These are phyloP conservation scores for Alloteropsis angusta DNA, from an alignment of 202 grass and related monocot genomes.

Conservation along the genomic window DNA sequence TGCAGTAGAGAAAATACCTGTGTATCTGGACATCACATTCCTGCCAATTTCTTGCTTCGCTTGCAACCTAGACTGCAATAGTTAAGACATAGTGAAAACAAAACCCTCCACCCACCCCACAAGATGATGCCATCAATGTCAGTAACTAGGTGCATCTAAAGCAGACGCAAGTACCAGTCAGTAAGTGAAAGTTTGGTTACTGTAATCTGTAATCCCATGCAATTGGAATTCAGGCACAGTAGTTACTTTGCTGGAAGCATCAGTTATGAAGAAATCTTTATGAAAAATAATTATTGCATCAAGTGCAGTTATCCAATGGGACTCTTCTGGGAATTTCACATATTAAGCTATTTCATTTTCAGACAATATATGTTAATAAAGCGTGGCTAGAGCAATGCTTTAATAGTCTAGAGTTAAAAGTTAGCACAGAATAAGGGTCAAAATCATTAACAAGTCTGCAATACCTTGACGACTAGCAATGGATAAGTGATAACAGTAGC, in stretches of 20 bases:
- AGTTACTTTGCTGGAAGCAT: constrained; percentile 8
- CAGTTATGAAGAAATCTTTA: neutral
- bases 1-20: constrained; percentile 42
- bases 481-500: constrained; percentile 86
- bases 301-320: neutral
- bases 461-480: constrained; percentile 94
- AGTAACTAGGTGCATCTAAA: neutral
- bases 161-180: neutral
- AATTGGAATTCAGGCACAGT: neutral
- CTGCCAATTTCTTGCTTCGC: constrained; percentile 97
- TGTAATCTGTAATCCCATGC: neutral
- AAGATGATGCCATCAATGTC: neutral
- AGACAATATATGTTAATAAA: neutral
- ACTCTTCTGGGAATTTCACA: neutral
- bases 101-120: neutral
- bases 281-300: neutral
- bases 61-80: constrained; percentile 94
- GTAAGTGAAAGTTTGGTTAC: neutral
- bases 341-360: neutral
- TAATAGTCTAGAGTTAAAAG: neutral
- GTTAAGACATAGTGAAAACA: constrained; percentile 25
- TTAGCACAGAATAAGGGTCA: neutral
- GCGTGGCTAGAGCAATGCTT: neutral
- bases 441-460: neutral
- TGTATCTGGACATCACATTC: constrained; percentile 78